Percentiles rank a stretch among this genome's conserved stretches.
Evolutionary conservation across 345 rosid genomes (phyloP).

Genomic region (Mercurialis annua): DNA sequence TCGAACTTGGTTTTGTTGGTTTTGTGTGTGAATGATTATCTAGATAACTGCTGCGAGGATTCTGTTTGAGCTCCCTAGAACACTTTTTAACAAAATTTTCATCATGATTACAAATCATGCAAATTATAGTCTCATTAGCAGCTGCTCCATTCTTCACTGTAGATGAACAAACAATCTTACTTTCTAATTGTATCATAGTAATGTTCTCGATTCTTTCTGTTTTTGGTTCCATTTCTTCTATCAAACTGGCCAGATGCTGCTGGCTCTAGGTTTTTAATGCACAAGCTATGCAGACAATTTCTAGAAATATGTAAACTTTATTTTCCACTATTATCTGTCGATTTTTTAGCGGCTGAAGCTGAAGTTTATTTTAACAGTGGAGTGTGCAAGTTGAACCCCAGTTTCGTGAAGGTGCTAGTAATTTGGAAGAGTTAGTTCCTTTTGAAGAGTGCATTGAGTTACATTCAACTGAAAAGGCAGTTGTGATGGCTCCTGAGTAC

Average conservation of each 20-base stretch:
- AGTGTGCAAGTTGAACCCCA: conserved; percentile 82
- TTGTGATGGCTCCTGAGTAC: conserved; percentile 79
- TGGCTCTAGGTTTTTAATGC: too few relatives aligned
- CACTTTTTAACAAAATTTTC: not conserved
- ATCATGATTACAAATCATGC: not conserved
- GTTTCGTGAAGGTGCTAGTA: conserved; percentile 93
- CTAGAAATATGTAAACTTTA: not conserved
- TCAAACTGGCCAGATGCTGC: too few relatives aligned
- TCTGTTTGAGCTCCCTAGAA: conserved; percentile 4
- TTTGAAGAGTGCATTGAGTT: conserved; percentile 89
- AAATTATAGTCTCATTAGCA: not conserved
- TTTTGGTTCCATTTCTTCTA: not conserved
- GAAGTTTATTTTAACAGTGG: conserved; percentile 60
- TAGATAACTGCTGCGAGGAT: not conserved
- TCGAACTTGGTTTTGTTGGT: conserved; percentile 3
- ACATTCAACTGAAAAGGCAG: conserved; percentile 60
- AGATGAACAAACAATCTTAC: not conserved
- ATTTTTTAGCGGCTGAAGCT: conserved; percentile 24
- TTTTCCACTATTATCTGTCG: conserved; percentile 11
- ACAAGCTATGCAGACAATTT: not conserved
- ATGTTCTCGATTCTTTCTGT: not conserved
- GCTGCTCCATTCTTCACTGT: not conserved
- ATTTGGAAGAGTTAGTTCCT: conserved; percentile 85
- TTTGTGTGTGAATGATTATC: not conserved
- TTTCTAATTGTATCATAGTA: not conserved